Evolutionary conservation across 2,329 filamentous ascomycete genomes (phyloP), one percentile per base, ranked within the genome.

Genomic region (Talaromyces funiculosus): DNA sequence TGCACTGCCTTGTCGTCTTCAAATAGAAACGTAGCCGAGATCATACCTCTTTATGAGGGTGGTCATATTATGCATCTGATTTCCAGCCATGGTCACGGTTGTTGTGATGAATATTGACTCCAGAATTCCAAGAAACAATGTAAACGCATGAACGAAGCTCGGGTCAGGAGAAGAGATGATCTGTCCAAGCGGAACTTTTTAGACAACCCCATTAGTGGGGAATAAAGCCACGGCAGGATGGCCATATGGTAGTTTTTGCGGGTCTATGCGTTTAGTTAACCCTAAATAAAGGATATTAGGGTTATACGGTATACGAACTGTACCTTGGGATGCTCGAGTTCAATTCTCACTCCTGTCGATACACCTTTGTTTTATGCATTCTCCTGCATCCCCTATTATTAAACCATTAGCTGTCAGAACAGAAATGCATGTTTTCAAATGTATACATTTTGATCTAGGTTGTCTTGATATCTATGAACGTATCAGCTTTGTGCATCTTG

Each of bases 41-140:
- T 35, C 85, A 69, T 84, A 97, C 94, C 94, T 87, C 84, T 99
- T 99, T 81, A 99, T 97, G 71, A 99, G 85, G 59, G 94, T 99
- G 37, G 92, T 95, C 64, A 99, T 81, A 74, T 96, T 97, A 78
- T 97, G 88, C 91, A 97, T 97, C 71, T 92, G 90, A 78, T 84
- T 90, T 64, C 72, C 72, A 59, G 86, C 85, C 89, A 92, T 92
- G 60, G 67, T 72, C 65, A 63, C 63, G 22, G 26, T 43, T 29
- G 43, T 43, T 16, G 47, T 49, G 42, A 9, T 58, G 45, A 42
- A 53, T 22, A 3, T n/a, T 12, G 45, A 53, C 24, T 37, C 5
- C n/a, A 12, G 18, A 31, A 49, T 37, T 18, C 35, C n/a, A n/a
- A 16, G 22, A 45, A 45, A 31, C 45, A 33, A 29, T 33, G 43